Base-by-base conservation (phyloP, 176 grass and related monocot genomes). In the Musa itinerans region DNA sequence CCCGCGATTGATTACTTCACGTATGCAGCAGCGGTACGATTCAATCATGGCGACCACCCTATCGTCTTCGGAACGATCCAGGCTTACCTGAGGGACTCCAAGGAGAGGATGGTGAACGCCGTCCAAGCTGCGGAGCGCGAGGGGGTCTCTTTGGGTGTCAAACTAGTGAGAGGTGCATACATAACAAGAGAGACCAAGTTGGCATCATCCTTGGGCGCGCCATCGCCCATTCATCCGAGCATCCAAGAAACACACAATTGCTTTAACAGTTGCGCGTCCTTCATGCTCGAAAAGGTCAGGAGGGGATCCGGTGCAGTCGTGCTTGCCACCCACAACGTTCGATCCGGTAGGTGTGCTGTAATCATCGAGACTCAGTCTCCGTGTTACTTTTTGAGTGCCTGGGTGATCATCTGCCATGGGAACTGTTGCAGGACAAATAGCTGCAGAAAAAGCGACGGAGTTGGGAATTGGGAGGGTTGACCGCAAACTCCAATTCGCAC, bases 1-100 rank as follows among this genome's bases (percentile, higher is more conserved):
- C 95, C 95, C 12, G 83, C 88, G 63, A 86, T 99, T 58, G 91
- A 99, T 71, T 99, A 99, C 84, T 92, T 94, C 91, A 94, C 95
- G 1, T 84, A 89, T 64, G 74, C 55, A 2, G 95, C 75, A 54
- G 86, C 84, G 53, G 71, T 91, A 0, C 70, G 71, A 4, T 94
- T 82, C 76, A 99, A 99, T 71, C 48, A 21, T 11, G 76, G 52
- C 20, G 79, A 74, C 0, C 78, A 76, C 2, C 62, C 95, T 15
- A 67, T 94, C 51, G 88, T 99, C 52, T 84, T 87, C 59, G 83
- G 86, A 22, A 99, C 95, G 14, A 29, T 99, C 50, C 95, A 99
- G 79, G 86, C 95, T 21, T 99, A 99, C 83, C 79, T 99, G 82
- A 86, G 73, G 62, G 91, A 93, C 74, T 75, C 91, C 19, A 84